Conservation (phyloP, 2,329 filamentous ascomycete species). For the Thielaviopsis musarum region DNA sequence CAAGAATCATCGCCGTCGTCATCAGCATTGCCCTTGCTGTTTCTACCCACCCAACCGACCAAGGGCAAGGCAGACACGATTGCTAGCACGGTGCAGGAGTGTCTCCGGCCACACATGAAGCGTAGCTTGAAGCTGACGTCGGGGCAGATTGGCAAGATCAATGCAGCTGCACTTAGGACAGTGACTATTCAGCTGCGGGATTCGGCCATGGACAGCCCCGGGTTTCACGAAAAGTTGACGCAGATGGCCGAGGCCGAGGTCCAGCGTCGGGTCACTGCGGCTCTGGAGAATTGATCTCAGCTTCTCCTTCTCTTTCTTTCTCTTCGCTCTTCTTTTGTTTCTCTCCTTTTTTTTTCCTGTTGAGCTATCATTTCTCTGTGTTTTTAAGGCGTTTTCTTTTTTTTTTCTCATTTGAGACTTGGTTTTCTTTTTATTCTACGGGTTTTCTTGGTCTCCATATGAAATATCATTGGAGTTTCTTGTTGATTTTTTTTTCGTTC, state of each 20-base stretch:
- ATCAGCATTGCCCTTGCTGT: not conserved
- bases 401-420: no score
- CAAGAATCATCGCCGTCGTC: not conserved
- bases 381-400: no score
- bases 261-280: constrained; percentile 1
- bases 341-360: not conserved
- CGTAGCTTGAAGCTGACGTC: not conserved
- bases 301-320: not conserved
- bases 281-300: not conserved
- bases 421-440: no score
- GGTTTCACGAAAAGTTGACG: not conserved
- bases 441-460: not conserved
- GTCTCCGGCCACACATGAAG: constrained; percentile 8
- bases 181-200: not conserved
- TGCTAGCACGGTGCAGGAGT: constrained; percentile 4
- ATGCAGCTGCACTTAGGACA: constrained; percentile 2
- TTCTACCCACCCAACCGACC: not conserved
- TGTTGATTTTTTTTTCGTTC: not conserved
- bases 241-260: constrained; percentile 4
- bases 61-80: constrained; percentile 5
- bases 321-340: not conserved
- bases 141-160: constrained; percentile 9
- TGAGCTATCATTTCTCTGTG: no score
- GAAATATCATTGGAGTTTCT: not conserved
- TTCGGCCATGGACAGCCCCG: not conserved